Percentiles rank a stretch among this genome's conserved stretches.
phyloP scores from a whole-genome alignment of 2,329 filamentous ascomycete genomes.

The Fusarium sp. region DNA sequence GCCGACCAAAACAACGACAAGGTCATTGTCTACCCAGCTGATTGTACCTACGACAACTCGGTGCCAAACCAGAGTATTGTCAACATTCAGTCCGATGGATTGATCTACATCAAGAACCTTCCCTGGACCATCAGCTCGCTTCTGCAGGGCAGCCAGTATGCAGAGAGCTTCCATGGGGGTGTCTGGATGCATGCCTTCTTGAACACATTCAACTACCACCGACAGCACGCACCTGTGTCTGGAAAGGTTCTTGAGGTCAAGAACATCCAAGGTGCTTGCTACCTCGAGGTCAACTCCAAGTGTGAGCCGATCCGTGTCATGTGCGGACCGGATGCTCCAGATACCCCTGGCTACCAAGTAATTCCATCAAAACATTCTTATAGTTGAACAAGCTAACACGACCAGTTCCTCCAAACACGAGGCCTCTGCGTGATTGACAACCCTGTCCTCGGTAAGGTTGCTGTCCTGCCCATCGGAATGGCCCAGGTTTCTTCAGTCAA shows the following conservation, averaged over 20 bases:
- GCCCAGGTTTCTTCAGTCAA: slow-evolving; percentile 57
- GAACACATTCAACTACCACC: slow-evolving; percentile 55
- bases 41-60: slow-evolving; percentile 50
- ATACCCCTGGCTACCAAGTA: slow-evolving; percentile 51
- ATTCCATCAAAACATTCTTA: not conserved
- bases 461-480: slow-evolving; percentile 59
- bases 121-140: slow-evolving; percentile 53
- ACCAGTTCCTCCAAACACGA: slow-evolving; percentile 52
- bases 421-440: slow-evolving; percentile 55
- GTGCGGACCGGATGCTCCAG: slow-evolving; percentile 46
- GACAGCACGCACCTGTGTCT: slow-evolving; percentile 54
- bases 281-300: slow-evolving; percentile 50
- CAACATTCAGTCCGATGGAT: slow-evolving; percentile 38
- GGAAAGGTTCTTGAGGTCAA: slow-evolving; percentile 53
- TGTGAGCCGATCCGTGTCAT: slow-evolving; percentile 30
- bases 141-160: slow-evolving; percentile 48
- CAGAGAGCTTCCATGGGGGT: slow-evolving; percentile 52
- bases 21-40: slow-evolving; percentile 51
- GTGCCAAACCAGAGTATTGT: slow-evolving; percentile 40
- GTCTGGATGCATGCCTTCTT: slow-evolving; percentile 57
- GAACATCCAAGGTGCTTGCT: slow-evolving; percentile 52
- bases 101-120: slow-evolving; percentile 52
- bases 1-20: slow-evolving; percentile 41
- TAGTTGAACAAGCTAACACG: not conserved
- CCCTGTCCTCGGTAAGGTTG: slow-evolving; percentile 50